These are phyloP conservation scores for Scheffersomyces titani DNA, from an alignment of 1,139 yeast species.

Conservation along the genomic window DNA sequence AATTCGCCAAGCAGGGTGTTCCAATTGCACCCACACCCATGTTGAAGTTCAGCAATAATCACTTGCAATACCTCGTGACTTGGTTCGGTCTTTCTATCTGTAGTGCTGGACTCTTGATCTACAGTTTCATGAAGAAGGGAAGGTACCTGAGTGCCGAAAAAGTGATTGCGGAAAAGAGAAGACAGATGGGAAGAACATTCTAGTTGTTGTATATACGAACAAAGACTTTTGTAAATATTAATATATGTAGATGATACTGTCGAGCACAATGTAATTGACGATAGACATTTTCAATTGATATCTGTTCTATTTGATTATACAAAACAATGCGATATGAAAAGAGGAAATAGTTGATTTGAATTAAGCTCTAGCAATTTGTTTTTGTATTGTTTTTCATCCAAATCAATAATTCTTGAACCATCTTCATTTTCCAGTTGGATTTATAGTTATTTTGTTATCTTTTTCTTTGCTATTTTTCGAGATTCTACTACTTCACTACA, in stretches of 20 bases:
- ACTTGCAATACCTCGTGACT: slow-evolving; percentile 86
- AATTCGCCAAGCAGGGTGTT: slow-evolving; percentile 74
- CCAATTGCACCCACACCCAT: slow-evolving; percentile 85
- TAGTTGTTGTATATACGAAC: not conserved
- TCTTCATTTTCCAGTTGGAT: too few relatives aligned
- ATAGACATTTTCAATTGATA: not conserved
- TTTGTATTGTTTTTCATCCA: too few relatives aligned
- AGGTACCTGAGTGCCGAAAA: slow-evolving; percentile 40
- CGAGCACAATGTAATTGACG: not conserved
- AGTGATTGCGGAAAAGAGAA: slow-evolving; percentile 42
- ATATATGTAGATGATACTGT: not conserved
- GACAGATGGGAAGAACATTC: slow-evolving; percentile 33
- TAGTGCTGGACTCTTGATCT: slow-evolving; percentile 62
- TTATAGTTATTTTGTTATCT: too few relatives aligned
- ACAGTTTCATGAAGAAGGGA: slow-evolving; percentile 32
- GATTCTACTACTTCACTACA: not conserved
- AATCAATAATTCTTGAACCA: too few relatives aligned
- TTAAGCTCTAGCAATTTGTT: too few relatives aligned
- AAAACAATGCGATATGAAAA: not conserved
- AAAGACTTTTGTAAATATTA: not conserved
- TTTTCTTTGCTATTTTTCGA: too few relatives aligned
- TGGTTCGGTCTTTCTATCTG: slow-evolving; percentile 89
- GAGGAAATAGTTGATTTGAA: too few relatives aligned
- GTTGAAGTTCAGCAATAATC: slow-evolving; percentile 83
- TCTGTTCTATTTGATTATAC: not conserved